Evolutionary conservation across 1,284 basidiomycete genomes (phyloP).

Genomic region (Wallemia ichthyophaga): DNA sequence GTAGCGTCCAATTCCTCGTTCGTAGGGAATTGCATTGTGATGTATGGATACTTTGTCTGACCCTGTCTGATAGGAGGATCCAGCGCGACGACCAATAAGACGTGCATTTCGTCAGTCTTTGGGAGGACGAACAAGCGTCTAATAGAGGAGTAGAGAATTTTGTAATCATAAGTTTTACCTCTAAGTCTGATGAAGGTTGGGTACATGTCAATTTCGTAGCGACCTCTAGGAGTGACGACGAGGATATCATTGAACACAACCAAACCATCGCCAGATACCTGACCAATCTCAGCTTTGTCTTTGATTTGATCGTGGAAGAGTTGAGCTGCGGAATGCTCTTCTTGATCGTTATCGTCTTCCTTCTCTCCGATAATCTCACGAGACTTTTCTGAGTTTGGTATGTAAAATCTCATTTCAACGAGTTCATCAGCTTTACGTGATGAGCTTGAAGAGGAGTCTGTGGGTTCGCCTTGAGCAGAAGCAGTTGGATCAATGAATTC

Average conservation of each 20-base stretch:
- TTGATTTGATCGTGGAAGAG: slow-evolving; percentile 91
- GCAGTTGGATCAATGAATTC: slow-evolving; percentile 39
- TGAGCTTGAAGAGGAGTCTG: slow-evolving; percentile 12
- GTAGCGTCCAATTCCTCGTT: slow-evolving; percentile 94
- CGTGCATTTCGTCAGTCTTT: slow-evolving; percentile 75
- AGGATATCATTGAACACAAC: slow-evolving; percentile 88
- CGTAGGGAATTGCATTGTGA: slow-evolving; percentile 88
- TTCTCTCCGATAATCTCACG: slow-evolving; percentile 32
- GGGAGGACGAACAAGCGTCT: slow-evolving; percentile 75
- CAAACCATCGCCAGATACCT: slow-evolving; percentile 69
- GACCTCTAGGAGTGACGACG: slow-evolving; percentile 76
- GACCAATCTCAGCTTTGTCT: slow-evolving; percentile 83
- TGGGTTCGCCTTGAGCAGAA: slow-evolving; percentile 20
- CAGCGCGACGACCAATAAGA: slow-evolving; percentile 74
- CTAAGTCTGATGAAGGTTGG: slow-evolving; percentile 70
- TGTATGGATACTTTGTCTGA: slow-evolving; percentile 86
- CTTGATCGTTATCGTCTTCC: slow-evolving; percentile 16
- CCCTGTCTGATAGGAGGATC: slow-evolving; percentile 88
- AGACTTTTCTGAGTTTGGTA: slow-evolving; percentile 49
- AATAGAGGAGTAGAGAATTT: slow-evolving; percentile 73
- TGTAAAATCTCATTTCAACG: slow-evolving; percentile 84
- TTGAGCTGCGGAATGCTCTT: slow-evolving; percentile 52
- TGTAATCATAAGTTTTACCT: slow-evolving; percentile 98
- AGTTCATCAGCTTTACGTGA: slow-evolving; percentile 38
- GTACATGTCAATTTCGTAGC: slow-evolving; percentile 96